Conservation (phyloP, 1,284 basidiomycete species). For the Trametes sp. region DNA sequence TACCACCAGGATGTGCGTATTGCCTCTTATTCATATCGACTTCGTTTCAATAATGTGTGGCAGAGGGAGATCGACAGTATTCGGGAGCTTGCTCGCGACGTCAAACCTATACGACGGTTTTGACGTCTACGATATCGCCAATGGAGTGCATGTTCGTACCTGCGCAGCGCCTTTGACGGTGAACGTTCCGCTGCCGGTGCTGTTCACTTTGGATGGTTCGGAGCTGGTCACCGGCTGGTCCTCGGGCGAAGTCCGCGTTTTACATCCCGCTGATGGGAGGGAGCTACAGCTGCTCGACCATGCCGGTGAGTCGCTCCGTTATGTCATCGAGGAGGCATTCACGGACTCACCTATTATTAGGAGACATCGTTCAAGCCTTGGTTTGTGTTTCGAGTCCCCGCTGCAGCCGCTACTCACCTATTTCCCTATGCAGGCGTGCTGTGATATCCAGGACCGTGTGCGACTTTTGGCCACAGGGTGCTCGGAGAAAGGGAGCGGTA, state of each 20-base stretch:
- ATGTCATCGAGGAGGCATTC: too few relatives aligned
- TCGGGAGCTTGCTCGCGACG: neutral
- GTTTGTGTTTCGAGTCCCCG: neutral
- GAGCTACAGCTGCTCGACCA: neutral
- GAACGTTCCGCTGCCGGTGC: neutral
- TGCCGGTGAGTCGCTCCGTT: neutral
- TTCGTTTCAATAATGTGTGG: neutral
- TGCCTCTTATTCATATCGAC: neutral
- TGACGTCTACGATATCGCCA: neutral
- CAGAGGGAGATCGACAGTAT: neutral
- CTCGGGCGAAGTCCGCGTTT: neutral
- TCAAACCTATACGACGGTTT: conserved; percentile 2
- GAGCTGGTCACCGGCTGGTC: neutral
- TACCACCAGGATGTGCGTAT: neutral
- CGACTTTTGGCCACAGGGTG: neutral
- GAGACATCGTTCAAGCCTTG: neutral
- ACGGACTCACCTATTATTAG: too few relatives aligned
- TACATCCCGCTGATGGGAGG: neutral
- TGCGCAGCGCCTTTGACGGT: neutral
- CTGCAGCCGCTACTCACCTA: neutral
- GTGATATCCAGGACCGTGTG: neutral
- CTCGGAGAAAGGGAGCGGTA: neutral
- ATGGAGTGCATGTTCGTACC: neutral
- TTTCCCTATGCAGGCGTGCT: neutral
- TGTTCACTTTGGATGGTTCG: neutral